phyloP scores from a whole-genome alignment of 1,284 basidiomycete genomes.

The Mycosarcoma mackinlayi region DNA sequence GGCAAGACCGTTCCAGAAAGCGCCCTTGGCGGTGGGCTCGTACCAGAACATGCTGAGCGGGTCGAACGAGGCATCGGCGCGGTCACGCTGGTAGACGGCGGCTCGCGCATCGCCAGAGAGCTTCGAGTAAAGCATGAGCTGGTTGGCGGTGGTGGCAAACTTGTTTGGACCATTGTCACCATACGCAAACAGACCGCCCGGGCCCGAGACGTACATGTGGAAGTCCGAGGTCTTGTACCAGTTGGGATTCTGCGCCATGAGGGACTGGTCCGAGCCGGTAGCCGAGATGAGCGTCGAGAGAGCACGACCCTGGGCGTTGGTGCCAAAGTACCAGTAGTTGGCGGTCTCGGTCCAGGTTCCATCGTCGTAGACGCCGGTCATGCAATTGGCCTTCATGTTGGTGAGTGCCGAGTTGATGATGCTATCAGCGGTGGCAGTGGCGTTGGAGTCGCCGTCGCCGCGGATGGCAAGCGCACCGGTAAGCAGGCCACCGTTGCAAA shows the following conservation, averaged over 20 bases:
- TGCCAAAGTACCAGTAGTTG: slow-evolving; percentile 76
- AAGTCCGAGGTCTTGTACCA: slow-evolving; percentile 82
- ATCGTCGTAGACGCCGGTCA: slow-evolving; percentile 74
- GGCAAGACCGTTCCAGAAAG: slow-evolving; percentile 87
- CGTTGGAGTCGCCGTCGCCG: slow-evolving; percentile 76
- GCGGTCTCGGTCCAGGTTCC: slow-evolving; percentile 96
- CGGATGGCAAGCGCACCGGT: slow-evolving; percentile 90
- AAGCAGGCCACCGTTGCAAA: slow-evolving; percentile 91
- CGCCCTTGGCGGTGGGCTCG: slow-evolving; percentile 81
- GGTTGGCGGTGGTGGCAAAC: slow-evolving; percentile 73
- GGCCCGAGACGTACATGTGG: slow-evolving; percentile 90
- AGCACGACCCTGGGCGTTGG: slow-evolving; percentile 92
- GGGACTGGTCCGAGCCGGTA: slow-evolving; percentile 82
- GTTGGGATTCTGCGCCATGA: slow-evolving; percentile 72
- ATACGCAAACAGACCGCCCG: slow-evolving; percentile 88
- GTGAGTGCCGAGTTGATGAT: slow-evolving; percentile 78
- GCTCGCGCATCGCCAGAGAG: slow-evolving; percentile 74
- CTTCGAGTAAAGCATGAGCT: slow-evolving; percentile 60
- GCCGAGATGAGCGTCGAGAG: slow-evolving; percentile 83
- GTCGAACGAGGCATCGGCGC: slow-evolving; percentile 79
- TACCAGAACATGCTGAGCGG: slow-evolving; percentile 99
- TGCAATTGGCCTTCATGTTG: slow-evolving; percentile 85
- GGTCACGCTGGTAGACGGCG: slow-evolving; percentile 91
- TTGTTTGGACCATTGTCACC: slow-evolving; percentile 97
- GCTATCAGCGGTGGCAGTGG: slow-evolving; percentile 77